phyloP scores from a whole-genome alignment of 441 rosid genomes.

The Gossypium schwendimanii region DNA sequence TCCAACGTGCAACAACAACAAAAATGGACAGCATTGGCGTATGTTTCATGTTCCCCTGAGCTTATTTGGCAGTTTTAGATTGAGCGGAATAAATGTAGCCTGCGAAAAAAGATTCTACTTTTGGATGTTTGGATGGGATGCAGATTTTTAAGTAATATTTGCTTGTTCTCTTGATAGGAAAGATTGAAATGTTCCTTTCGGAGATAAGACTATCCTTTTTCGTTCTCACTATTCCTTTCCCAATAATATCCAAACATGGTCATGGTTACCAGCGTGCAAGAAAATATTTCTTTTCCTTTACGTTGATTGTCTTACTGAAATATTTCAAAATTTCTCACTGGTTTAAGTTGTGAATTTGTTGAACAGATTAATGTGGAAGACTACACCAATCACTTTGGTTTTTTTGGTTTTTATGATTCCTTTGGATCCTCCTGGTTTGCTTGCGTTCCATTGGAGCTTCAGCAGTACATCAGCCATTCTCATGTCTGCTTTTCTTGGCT shows the following conservation, averaged over 20 bases:
- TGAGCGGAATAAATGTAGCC: neutral
- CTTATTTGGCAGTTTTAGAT: neutral
- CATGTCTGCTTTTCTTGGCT: conserved; percentile 70
- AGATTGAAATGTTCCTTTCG: too few species aligned
- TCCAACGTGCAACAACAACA: conserved; percentile 79
- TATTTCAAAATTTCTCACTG: neutral
- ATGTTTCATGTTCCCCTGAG: conserved; percentile 23
- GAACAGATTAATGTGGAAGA: conserved; percentile 69
- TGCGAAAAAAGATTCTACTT: neutral
- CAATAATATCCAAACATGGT: neutral
- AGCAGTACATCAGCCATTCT: conserved; percentile 51
- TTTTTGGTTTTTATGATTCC: conserved; percentile 69
- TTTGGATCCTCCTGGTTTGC: conserved; percentile 76
- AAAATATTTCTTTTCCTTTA: neutral
- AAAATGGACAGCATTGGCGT: conserved; percentile 90
- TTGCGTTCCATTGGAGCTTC: conserved; percentile 61
- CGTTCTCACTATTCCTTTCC: neutral
- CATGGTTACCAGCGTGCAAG: neutral
- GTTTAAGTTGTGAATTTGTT: conserved; percentile 4
- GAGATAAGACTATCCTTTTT: neutral
- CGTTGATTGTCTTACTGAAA: neutral
- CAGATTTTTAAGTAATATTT: too few species aligned
- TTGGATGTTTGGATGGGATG: neutral
- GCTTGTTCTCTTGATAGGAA: too few species aligned
- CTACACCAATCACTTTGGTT: conserved; percentile 63